Base-by-base conservation (phyloP, 805 yeast species). In the Kurtzmaniella cleridarum region DNA sequence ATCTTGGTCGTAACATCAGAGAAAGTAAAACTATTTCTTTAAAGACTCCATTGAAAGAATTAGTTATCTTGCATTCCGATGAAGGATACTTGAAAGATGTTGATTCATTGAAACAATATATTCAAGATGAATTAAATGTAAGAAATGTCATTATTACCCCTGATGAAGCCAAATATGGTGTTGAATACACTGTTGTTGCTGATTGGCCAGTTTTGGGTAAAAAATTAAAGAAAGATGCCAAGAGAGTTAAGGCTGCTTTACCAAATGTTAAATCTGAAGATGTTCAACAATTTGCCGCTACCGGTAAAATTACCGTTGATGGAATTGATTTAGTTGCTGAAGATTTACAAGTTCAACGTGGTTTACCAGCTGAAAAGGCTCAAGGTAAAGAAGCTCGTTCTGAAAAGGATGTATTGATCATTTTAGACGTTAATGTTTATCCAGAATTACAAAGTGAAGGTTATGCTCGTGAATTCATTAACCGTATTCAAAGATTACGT, bases 141-240 rank as follows among this genome's bases (percentile, higher is more conserved):
- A 84, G 96, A 64, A 93, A 86, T 51, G 61, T 93, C 39, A 70
- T 87, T 53, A 82, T 93, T 53, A 89, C 97, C 15, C 74, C 85
- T 17, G 96, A 93, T 58, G 99, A 93, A 70, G 81, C 74, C 51
- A 81, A 83, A 57, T 91, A 90, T 59, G 93, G 90, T 54, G 98
- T 93, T 45, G 85, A 83, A 60, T 91, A 90, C 73, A 79, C 76
- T 47, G 97, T 91, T 32, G 95, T 86, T 62, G 98, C 98, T 35
- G 99, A 93, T 71, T 93, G 99, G 98, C 96, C 98, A 42, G 87
- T 89, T 15, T 76, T 93, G 51, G 99, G 99, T 69, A 93, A 91
- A 76, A 93, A 93, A 68, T 78, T 93, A 65, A 91, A 89, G 79
- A 81, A 82, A 60, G 98, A 90, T 54, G 95, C 86, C 45, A 88